These are phyloP conservation scores for Stromatinia cepivora DNA, from an alignment of 2,329 filamentous ascomycete species.

Conservation along the genomic window DNA sequence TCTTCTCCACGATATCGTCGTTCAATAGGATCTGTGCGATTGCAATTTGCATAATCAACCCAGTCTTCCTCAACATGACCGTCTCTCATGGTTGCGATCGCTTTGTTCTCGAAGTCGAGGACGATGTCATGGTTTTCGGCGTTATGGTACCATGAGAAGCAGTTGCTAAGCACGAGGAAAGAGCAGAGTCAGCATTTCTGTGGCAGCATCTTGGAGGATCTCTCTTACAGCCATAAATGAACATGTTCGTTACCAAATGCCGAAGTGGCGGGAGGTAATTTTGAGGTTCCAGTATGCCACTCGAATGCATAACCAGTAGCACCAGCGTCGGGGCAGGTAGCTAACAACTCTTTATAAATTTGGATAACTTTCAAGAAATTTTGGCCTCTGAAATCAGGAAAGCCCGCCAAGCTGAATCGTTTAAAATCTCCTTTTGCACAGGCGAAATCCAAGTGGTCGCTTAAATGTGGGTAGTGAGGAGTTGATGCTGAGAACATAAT, in stretches of 20 bases:
- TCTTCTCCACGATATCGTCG: background rate
- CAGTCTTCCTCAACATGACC: background rate
- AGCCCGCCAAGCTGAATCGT: background rate
- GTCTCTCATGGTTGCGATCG: slow-evolving; percentile 1
- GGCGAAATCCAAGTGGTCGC: slow-evolving; percentile 8
- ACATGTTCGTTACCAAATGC: background rate
- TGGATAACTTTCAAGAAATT: background rate
- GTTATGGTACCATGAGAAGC: background rate
- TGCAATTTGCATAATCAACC: background rate
- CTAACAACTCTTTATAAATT: background rate
- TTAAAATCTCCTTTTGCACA: background rate
- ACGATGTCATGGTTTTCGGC: background rate
- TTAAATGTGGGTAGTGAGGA: background rate
- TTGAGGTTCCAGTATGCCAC: background rate
- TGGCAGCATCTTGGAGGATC: background rate
- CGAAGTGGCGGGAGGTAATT: background rate
- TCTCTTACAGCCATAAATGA: slow-evolving; percentile 9
- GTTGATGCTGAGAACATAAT: background rate
- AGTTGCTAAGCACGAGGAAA: background rate
- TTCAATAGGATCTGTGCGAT: background rate
- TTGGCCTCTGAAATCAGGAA: background rate
- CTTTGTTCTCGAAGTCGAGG: slow-evolving; percentile 6
- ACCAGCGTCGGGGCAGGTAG: slow-evolving; percentile 1
- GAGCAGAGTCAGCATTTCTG: background rate
- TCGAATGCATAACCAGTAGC: slow-evolving; percentile 5